Evolutionary conservation across 1,284 basidiomycete species (phyloP).

Genomic region (Leccinum pallidistipes): DNA sequence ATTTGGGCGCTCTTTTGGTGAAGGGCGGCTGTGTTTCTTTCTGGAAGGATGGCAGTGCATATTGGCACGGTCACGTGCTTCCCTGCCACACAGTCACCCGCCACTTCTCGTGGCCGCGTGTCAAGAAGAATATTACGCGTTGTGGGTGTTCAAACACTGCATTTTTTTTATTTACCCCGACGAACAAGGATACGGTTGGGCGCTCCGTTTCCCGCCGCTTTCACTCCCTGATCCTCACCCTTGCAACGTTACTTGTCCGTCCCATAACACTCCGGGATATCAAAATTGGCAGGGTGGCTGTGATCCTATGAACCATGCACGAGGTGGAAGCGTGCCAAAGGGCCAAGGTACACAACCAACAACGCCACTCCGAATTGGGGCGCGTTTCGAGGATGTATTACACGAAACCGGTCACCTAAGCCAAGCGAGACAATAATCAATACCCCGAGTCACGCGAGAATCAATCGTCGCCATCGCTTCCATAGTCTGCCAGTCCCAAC

Average conservation of each 20-base stretch:
- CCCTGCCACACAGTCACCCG: background rate
- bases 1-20: no score
- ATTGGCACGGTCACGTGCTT: background rate
- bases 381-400: background rate
- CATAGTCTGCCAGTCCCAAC: constrained; percentile 68
- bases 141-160: constrained; percentile 10
- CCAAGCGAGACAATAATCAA: constrained; percentile 9
- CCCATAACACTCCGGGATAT: background rate
- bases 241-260: constrained; percentile 16
- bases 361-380: constrained; percentile 13
- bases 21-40: background rate
- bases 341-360: constrained; percentile 15
- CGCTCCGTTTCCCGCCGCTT: constrained; percentile 16
- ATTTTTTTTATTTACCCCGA: constrained; percentile 12
- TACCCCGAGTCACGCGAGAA: constrained; percentile 4
- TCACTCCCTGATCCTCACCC: constrained; percentile 11
- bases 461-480: constrained; percentile 72
- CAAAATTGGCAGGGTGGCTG: constrained; percentile 26
- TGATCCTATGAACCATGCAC: constrained; percentile 25
- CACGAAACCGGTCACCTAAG: background rate
- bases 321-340: constrained; percentile 27
- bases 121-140: background rate
- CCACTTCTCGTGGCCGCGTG: constrained; percentile 9
- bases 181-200: constrained; percentile 12
- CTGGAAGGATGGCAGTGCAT: constrained; percentile 3